Conservation (phyloP, 805 yeast genomes). For the Hanseniaspora vineae region DNA sequence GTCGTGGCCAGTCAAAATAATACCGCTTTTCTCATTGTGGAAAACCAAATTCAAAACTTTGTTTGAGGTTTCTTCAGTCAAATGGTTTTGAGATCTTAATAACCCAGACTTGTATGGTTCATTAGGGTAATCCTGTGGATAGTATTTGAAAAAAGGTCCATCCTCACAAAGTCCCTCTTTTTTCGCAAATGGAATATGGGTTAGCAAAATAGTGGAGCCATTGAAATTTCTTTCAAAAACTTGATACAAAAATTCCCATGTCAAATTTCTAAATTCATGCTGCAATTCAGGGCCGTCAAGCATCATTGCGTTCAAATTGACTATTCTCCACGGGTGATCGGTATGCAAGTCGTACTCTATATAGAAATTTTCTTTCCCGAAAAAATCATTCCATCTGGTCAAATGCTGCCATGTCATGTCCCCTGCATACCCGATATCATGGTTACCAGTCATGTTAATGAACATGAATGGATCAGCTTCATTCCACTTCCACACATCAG, state of each 20-base stretch:
- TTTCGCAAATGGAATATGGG: conserved; percentile 86
- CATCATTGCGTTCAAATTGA: conserved; percentile 72
- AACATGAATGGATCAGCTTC: conserved; percentile 46
- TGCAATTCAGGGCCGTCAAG: conserved; percentile 86
- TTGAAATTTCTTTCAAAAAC: conserved; percentile 41
- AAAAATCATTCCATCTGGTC: conserved; percentile 58
- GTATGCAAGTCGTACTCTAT: conserved; percentile 53
- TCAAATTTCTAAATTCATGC: conserved; percentile 48
- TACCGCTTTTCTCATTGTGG: conserved; percentile 53
- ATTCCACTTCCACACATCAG: conserved; percentile 59
- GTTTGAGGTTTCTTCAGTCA: conserved; percentile 53
- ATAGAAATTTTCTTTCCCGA: conserved; percentile 80
- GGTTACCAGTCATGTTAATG: conserved; percentile 85
- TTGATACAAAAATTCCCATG: conserved; percentile 62
- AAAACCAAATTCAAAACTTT: conserved; percentile 62
- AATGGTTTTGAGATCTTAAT: conserved; percentile 76
- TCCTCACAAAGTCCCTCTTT: conserved; percentile 73
- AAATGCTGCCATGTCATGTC: conserved; percentile 89
- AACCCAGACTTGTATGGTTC: conserved; percentile 61
- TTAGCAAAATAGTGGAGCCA: conserved; percentile 73
- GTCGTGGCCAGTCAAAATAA: conserved; percentile 88
- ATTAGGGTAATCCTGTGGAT: conserved; percentile 36
- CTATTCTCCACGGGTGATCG: conserved; percentile 71
- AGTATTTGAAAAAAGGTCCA: conserved; percentile 62
- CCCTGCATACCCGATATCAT: conserved; percentile 91